Conservation (phyloP, 768 basidiomycete genomes). For the Phylloporus sp. region DNA sequence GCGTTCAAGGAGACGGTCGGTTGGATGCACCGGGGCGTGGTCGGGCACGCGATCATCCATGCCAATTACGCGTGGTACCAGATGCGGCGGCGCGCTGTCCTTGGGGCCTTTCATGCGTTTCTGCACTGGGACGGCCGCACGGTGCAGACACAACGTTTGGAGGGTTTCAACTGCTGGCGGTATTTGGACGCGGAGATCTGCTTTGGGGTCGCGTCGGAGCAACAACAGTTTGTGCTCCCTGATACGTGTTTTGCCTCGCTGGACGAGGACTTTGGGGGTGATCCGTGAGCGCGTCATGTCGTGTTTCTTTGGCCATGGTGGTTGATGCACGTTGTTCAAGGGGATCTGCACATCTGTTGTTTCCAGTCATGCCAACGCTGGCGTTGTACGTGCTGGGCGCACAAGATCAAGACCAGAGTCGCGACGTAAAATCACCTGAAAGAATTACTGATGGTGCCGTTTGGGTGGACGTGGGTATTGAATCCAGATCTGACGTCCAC, state of each 20-base stretch:
- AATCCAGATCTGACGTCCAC: constrained; percentile 54
- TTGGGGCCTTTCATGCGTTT: constrained; percentile 29
- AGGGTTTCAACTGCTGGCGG: constrained; percentile 43
- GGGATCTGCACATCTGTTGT: constrained; percentile 48
- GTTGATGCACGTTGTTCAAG: constrained; percentile 25
- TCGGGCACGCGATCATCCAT: constrained; percentile 18
- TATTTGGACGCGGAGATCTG: constrained; percentile 49
- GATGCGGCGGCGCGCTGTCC: constrained; percentile 25
- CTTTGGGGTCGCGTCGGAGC: constrained; percentile 50
- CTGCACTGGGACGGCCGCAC: constrained; percentile 12
- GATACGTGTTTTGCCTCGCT: constrained; percentile 53
- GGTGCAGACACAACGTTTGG: constrained; percentile 7
- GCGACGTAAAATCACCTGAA: constrained; percentile 11
- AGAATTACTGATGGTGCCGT: constrained; percentile 15
- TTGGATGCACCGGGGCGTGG: constrained; percentile 21
- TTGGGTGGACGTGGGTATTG: constrained; percentile 46
- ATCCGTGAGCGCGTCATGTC: constrained; percentile 21
- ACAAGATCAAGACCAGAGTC: constrained; percentile 10
- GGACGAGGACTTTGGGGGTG: constrained; percentile 42
- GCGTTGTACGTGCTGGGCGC: constrained; percentile 51
- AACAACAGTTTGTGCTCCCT: constrained; percentile 54
- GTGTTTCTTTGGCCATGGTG: neutral
- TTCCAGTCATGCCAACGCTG: constrained; percentile 52
- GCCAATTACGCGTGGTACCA: constrained; percentile 26
- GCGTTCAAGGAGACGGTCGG: constrained; percentile 41